Base-by-base conservation (phyloP, 306 rosid species). In the Delonix regia region DNA sequence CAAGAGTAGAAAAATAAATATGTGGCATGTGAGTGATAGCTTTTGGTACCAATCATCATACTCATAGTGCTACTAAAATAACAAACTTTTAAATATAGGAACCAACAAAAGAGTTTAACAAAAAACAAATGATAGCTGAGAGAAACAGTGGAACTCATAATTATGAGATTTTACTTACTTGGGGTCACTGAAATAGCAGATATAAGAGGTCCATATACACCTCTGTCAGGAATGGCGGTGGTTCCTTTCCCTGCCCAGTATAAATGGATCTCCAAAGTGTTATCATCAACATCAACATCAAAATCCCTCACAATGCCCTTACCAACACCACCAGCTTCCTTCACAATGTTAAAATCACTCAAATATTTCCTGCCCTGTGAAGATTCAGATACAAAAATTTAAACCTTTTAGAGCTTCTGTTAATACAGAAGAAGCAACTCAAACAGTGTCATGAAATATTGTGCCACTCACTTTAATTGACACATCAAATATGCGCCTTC, bases 191-290 rank as follows among this genome's bases (percentile, higher is more conserved):
- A 72, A 49, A 94, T 90, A 36, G 96, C 93, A 66, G 93, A 90
- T 86, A 94, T 92, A 42, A 94, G 93, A 86, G 97, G 98, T 69
- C 97, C 98, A 65, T 92, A 92, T 41, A 85, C 96, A 74, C 94
- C 87, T 84, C 88, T 85, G 4, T 21, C 27, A 27, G 96, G 98
- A 83, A 92, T 78, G 28, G 90, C 74, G 48, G 83, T 86, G 22
- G 97, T 90, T 86, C 98, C 96, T 92, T 94, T 92, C 78, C 97
- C 96, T 64, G 86, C 91, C 93, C 91, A 94, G 71, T 92, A 87
- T 56, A 94, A 86, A 71, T 92, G 93, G 55, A 94, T 90, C 87
- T 91, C 96, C 73, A 94, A 79, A 69, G 97, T 89, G 45, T 81
- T 75, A 34, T 85, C 89, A 63, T 55, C 61, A 9, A 94, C 93